Evolutionary conservation across 345 rosid genomes (phyloP), one percentile per base, ranked within the genome.

Genomic region (Luvunga scandens): DNA sequence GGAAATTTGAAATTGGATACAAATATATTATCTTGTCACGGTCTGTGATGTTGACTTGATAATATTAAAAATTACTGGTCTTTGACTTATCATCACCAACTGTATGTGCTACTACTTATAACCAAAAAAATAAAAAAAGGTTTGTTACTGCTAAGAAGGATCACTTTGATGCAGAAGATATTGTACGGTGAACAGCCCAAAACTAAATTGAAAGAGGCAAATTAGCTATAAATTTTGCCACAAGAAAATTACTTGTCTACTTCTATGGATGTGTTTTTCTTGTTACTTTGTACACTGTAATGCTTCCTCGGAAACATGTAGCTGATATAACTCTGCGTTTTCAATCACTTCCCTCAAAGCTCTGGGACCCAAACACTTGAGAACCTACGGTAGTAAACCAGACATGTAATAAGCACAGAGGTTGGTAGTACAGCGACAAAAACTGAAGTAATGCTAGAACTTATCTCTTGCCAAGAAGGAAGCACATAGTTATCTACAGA

Each of bases 301-400:
- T 53, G 71, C 30, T 31, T n/a, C 61, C 6, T 36, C 16, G 21
- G 27, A 65, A 62, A 78, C 45, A 28, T 22, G 25, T 6, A 50
- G 30, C 66, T 64, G 71, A 78, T 78, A 78, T 60, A 62, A 48
- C 71, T 77, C 82, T 21, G 83, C 83, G n/a, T 64, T 71, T 75
- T 79, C 82, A 56, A 85, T 82, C 14, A 61, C 69, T 77, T 85
- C 76, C 77, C 63, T 79, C 69, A 85, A 73, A 31, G 84, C 84
- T 53, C 16, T 66, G 13, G 81, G 73, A 57, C 88, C 88, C 78
- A 80, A 63, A 72, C 28, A 53, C 78, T 27, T 71, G 77, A 82
- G 85, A 75, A 85, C 88, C 84, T 85, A 73, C 1, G 5, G 38
- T 14, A 45, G 74, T 2, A 38, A 73, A 42, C 28, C 59, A 77